Evolutionary conservation across 2,329 filamentous ascomycete genomes (phyloP), one percentile per base, ranked within the genome.

Genomic region (Bipolaris victoriae): DNA sequence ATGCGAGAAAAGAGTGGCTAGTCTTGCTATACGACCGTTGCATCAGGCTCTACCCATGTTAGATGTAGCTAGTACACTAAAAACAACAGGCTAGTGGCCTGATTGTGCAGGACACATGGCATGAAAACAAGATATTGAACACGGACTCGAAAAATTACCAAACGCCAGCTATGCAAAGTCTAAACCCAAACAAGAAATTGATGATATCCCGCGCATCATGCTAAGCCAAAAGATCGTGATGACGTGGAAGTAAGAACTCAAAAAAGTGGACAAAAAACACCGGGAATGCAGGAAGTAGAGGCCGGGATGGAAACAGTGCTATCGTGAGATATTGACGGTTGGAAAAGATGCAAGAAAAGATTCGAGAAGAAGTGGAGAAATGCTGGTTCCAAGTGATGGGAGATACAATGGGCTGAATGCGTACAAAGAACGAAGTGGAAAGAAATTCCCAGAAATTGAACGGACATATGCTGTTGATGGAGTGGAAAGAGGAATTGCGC

Each of bases 1-100:
- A 29, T 46, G 43, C 41, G 44, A 58, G 43, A 55, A 49, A 29
- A 57, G 54, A 57, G 43, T 49, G 60, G 55, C 51, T 55, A 39
- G 22, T 13, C 11, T 13, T 41, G 13, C 51, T 52, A 52, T 49
- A 48, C 43, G 43, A 31, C 33, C 36, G 18, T 55, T 54, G 55
- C 51, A 55, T 44, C 57, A 35, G 56, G 48, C 57, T 52, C 53
- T 26, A 7, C 31, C 36, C 39, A 41, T 57, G 43, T 47, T 49
- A 48, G 46, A 49, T 31, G 39, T 59, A 49, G 58, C 20, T 52
- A 65, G 52, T 43, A 56, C 50, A 61, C 55, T 53, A 55, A 55
- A 54, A 57, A 36, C 22, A 50, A 55, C 37, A 53, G 51, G 47
- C 18, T 37, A 48, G 48, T 52, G 43, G 53, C 44, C 36, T 37